A percentile compares a stretch with the other conserved stretches of the same genome.
Conservation (phyloP, 2,329 filamentous ascomycete genomes). For the Aureobasidium zeae region DNA sequence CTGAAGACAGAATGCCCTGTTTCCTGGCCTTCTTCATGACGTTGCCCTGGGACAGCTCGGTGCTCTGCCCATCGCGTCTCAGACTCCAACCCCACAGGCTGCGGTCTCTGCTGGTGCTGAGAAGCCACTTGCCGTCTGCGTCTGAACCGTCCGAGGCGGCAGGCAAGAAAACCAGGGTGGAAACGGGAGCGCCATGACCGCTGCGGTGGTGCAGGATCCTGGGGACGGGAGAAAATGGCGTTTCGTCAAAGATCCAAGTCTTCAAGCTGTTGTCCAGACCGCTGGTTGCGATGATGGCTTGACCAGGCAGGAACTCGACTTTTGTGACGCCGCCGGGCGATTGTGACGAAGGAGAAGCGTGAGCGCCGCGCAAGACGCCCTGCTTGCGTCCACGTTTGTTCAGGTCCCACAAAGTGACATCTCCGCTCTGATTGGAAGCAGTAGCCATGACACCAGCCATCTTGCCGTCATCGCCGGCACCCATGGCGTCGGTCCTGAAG, state of each 20-base stretch:
- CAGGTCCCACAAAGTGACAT: constrained; percentile 93
- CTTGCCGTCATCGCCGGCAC: constrained; percentile 77
- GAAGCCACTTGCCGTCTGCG: constrained; percentile 81
- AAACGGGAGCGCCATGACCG: constrained; percentile 81
- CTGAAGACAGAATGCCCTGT: constrained; percentile 52
- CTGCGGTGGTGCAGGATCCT: constrained; percentile 76
- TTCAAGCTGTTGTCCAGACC: constrained; percentile 89
- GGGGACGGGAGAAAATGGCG: constrained; percentile 78
- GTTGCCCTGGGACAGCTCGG: constrained; percentile 84
- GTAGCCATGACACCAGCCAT: constrained; percentile 92
- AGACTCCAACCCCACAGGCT: constrained; percentile 96
- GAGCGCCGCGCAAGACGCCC: constrained; percentile 78
- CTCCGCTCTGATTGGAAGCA: constrained; percentile 65
- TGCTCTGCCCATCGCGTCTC: constrained; percentile 85
- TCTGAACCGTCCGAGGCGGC: constrained; percentile 84
- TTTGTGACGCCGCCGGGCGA: constrained; percentile 74
- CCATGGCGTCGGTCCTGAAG: constrained; percentile 81
- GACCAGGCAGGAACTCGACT: constrained; percentile 79
- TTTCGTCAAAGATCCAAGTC: constrained; percentile 93
- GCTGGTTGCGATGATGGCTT: constrained; percentile 81
- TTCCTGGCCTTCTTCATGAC: constrained; percentile 87
- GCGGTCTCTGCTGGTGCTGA: constrained; percentile 80
- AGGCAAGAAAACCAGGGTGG: constrained; percentile 73
- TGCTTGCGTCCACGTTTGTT: constrained; percentile 80
- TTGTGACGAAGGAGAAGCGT: constrained; percentile 66